Base-by-base conservation (phyloP, 2,329 filamentous ascomycete genomes). In the Epichloe glyceriae region DNA sequence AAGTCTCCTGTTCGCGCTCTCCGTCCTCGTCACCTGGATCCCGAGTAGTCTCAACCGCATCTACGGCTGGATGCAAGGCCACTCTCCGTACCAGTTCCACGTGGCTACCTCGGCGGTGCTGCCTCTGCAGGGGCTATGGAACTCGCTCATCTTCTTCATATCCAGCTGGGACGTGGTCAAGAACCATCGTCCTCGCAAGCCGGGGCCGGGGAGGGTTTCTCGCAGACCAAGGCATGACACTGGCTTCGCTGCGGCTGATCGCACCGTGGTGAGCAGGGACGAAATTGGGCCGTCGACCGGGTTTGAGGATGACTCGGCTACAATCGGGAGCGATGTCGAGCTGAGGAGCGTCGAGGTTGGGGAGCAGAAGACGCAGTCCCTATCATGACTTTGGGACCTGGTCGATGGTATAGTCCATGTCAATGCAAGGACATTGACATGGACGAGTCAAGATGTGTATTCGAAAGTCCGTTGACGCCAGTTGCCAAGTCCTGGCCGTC, bases 41-140 rank as follows among this genome's bases (percentile, higher is more conserved):
- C 78, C 78, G 5, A 85, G 82, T 57, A 86, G 81, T 52, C 74
- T 86, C 61, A 91, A 91, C 65, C 75, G 86, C 33, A 78, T 89
- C 30, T 84, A 88, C 65, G 76, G 80, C 55, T 74, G 88, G 55
- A 66, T 80, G 7, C 67, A 76, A 47, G 61, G 72, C 12, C 58
- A 68, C 8, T 71, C 74, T 33, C 76, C 73, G 52, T 90, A 81
- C 61, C 76, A 74, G 11, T 77, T 88, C 47, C 84, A 86, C 61
- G 75, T 88, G 47, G 76, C 79, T 1, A 82, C 83, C 6, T 82
- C 83, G 2, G 73, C 86, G 2, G 86, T 90, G 0, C 71, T 91
- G 4, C 86, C 87, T 0, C 71, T 88, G 1, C 87, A 91, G 63
- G 87, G 87, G 0, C 77, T 88, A 34, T 90, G 86, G 85, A 91